These are phyloP conservation scores for Coelastrella sp. DNA, from an alignment of 139 green algal species.

Conservation along the genomic window DNA sequence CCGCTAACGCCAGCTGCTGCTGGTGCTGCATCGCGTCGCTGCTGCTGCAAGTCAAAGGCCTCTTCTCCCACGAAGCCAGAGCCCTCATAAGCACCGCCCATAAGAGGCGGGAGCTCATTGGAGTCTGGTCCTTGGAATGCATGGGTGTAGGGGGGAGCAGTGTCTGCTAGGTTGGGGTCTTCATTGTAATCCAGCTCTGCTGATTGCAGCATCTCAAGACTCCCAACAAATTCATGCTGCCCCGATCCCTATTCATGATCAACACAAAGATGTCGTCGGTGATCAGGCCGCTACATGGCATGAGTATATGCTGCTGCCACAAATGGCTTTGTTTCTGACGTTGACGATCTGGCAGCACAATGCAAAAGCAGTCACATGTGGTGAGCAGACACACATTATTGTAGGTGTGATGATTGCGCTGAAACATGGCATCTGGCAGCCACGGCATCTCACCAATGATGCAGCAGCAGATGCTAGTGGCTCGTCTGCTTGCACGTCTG, in stretches of 20 bases:
- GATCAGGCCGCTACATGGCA: background rate
- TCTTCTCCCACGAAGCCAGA: constrained; percentile 27
- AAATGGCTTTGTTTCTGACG: background rate
- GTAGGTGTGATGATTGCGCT: background rate
- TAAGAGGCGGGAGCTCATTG: background rate
- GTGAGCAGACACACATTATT: background rate
- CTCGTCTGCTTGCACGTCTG: constrained; percentile 29
- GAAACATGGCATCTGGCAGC: background rate
- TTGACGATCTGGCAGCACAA: background rate
- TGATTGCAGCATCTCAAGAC: background rate
- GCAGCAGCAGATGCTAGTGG: background rate
- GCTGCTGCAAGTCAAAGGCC: constrained; percentile 1
- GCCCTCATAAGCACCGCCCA: background rate
- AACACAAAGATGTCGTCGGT: background rate
- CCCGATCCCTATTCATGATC: background rate
- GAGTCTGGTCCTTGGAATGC: constrained; percentile 1
- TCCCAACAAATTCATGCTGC: background rate
- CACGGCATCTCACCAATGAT: background rate
- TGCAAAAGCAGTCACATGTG: background rate
- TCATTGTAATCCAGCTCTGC: background rate
- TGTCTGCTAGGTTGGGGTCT: background rate
- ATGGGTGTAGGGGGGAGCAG: background rate
- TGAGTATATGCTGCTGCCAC: background rate
- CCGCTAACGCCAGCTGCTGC: background rate
- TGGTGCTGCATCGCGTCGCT: background rate